A percentile compares a stretch with the other conserved stretches of the same genome.
Conservation (phyloP, 768 basidiomycete species). For the Macrolepiota dolichaula region DNA sequence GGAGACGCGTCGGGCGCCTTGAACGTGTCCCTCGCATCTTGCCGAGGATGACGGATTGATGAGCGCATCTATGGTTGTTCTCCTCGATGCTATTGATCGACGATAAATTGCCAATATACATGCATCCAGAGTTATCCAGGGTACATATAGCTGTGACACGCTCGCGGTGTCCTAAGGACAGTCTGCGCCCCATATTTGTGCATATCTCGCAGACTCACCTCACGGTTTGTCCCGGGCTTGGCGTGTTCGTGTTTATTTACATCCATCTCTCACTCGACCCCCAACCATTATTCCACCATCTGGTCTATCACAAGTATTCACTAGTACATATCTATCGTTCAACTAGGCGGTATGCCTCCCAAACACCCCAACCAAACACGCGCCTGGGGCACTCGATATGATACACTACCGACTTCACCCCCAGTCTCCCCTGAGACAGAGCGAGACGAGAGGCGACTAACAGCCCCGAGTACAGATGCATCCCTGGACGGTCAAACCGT, state of each 20-base stretch:
- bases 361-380: conserved; percentile 37
- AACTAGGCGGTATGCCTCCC: conserved; percentile 38
- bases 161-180: not conserved
- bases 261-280: conserved; percentile 4
- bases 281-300: conserved; percentile 13
- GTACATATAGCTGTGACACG: not conserved
- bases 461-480: conserved; percentile 13
- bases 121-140: not conserved
- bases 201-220: not conserved
- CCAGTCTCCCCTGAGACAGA: conserved; percentile 34
- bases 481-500: conserved; percentile 19
- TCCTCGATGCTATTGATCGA: not conserved
- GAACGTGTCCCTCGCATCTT: conserved; percentile 29
- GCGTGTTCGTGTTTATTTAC: conserved; percentile 2
- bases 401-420: conserved; percentile 54
- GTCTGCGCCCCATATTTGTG: not conserved
- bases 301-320: conserved; percentile 15
- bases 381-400: conserved; percentile 73
- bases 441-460: conserved; percentile 16
- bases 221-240: conserved; percentile 7
- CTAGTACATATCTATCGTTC: conserved; percentile 16
- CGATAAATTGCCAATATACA: not conserved
- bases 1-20: conserved; percentile 35
- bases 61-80: not conserved
- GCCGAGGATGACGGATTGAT: conserved; percentile 3